Conservation (phyloP, 257 asterid species). For the Fraxinus cuspidata region DNA sequence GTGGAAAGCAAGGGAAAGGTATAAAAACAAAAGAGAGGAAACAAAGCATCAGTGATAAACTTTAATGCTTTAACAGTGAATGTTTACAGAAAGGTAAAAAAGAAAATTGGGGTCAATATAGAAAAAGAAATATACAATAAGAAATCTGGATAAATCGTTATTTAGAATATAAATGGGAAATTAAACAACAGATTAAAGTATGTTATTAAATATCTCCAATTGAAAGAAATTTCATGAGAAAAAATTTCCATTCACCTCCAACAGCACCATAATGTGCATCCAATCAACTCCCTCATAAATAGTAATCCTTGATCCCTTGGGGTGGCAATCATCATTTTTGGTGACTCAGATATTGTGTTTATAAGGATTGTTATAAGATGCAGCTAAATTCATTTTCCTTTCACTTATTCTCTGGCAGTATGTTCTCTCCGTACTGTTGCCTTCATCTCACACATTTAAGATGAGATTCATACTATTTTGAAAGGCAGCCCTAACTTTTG, state of each 20-base stretch:
- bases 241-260: background rate
- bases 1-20: slow-evolving; percentile 1
- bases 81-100: background rate
- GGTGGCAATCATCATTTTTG: background rate
- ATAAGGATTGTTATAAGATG: background rate
- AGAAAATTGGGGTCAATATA: background rate
- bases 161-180: background rate
- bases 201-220: background rate
- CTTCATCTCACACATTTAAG: background rate
- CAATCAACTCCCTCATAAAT: background rate
- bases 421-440: background rate
- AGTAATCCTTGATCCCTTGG: background rate
- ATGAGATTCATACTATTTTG: background rate
- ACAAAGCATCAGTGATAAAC: background rate
- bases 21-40: background rate
- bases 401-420: background rate
- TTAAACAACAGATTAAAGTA: background rate
- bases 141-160: background rate
- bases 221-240: background rate
- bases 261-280: background rate
- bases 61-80: background rate
- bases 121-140: background rate
- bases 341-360: background rate
- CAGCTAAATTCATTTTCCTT: background rate
- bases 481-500: background rate